Base-by-base conservation (phyloP, 116 monocot genomes). In the Dioscorea cayenensis region DNA sequence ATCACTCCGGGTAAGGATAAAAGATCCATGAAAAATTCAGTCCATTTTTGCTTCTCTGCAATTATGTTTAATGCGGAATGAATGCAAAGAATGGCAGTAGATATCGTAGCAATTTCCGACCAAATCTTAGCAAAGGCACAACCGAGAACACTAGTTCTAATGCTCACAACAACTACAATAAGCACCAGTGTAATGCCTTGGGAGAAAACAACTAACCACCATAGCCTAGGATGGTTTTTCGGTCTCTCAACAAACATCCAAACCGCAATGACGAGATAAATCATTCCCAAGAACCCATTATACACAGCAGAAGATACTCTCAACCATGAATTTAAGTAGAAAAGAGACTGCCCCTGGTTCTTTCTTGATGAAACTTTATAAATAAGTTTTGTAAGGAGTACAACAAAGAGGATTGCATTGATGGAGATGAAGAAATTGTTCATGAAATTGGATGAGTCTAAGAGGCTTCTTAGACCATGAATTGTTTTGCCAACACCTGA, bases 381-480 rank as follows among this genome's bases (percentile, higher is more conserved):
- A 28, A 79, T 38, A n/a, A 89, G 63, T 51, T 67, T 76, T 28
- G 73, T 14, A 22, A 84, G 7, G 62, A 87, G 73, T 1, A 72
- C 49, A 58, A 82, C 20, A 17, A 81, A 71, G 28, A 95, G 80
- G 12, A 88, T 2, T n/a, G 66, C 69, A 72, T 77, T 70, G 14
- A 80, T 27, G 43, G 43, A 43, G 28, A 90, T 84, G 2, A 79
- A 12, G 12, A 80, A n/a, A 38, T 96, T 84, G 78, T 90, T 92
- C 36, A 70, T 49, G 73, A 84, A 91, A 27, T 81, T 82, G 17
- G 81, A 84, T 28, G 85, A 74, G 61, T 78, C 60, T n/a, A 84
- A 48, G 17, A 81, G 38, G 28, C 67, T 72, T 1, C 21, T 14
- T 11, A 83, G 27, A 27, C 78, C 52, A 52, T 43, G 6, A 9